These are phyloP conservation scores for Cryphonectria nitschkei DNA, from an alignment of 2,329 filamentous ascomycete genomes.

Conservation along the genomic window DNA sequence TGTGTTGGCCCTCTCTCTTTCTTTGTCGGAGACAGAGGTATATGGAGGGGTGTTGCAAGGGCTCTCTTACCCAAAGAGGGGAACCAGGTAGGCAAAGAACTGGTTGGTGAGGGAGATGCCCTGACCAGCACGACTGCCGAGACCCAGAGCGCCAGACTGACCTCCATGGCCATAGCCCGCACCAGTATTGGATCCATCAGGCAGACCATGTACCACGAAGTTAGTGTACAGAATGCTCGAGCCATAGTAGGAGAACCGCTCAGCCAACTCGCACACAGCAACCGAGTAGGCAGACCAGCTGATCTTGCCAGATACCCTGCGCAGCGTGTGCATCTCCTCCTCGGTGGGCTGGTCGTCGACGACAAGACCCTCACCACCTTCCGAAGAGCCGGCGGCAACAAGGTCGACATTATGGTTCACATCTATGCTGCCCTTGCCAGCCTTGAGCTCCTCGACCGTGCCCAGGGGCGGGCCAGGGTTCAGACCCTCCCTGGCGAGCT, in stretches of 20 bases:
- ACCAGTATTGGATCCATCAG: slow-evolving; percentile 57
- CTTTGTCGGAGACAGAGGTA: slow-evolving; percentile 27
- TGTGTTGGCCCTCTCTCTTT: neutral
- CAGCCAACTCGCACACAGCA: slow-evolving; percentile 74
- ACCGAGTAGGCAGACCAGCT: slow-evolving; percentile 70
- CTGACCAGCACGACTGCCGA: slow-evolving; percentile 60
- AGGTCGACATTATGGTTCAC: neutral
- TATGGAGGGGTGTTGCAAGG: slow-evolving; percentile 26
- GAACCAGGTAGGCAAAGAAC: slow-evolving; percentile 29
- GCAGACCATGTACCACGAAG: slow-evolving; percentile 62
- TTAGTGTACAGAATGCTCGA: slow-evolving; percentile 71
- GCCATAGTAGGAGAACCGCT: slow-evolving; percentile 80
- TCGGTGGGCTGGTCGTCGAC: slow-evolving; percentile 54
- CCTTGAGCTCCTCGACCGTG: slow-evolving; percentile 22
- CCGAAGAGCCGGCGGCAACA: neutral
- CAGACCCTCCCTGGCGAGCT: slow-evolving; percentile 20
- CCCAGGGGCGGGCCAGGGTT: slow-evolving; percentile 21
- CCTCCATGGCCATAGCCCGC: slow-evolving; percentile 42
- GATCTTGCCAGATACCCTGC: slow-evolving; percentile 65
- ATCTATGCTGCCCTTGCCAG: slow-evolving; percentile 24
- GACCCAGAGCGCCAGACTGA: slow-evolving; percentile 57
- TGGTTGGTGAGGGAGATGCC: slow-evolving; percentile 55
- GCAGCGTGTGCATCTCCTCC: slow-evolving; percentile 64
- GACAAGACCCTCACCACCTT: slow-evolving; percentile 3
- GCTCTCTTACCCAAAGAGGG: slow-evolving; percentile 41